phyloP scores from a whole-genome alignment of 2,329 filamentous ascomycete genomes.

The Tolypocladium amazonense region DNA sequence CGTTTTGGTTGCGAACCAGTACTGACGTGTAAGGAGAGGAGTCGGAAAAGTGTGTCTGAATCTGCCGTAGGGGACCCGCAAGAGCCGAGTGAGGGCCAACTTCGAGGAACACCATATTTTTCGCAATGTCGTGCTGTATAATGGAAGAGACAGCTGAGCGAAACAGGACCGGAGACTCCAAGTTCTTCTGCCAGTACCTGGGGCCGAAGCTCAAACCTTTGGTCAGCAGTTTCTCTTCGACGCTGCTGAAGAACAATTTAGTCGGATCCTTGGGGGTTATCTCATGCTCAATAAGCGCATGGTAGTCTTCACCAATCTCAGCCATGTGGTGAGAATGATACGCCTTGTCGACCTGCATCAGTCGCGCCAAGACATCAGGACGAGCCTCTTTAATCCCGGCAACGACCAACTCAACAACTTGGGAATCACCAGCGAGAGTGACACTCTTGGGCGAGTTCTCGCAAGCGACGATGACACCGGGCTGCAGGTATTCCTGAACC shows the following conservation, averaged over 20 bases:
- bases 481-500: constrained; percentile 10
- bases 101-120: constrained; percentile 7
- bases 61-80: constrained; percentile 9
- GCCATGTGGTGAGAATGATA: constrained; percentile 19
- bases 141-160: not conserved
- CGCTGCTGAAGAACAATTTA: constrained; percentile 3
- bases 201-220: not conserved
- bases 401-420: not conserved
- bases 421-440: constrained; percentile 4
- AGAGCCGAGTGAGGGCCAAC: constrained; percentile 12
- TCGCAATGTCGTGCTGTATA: not conserved
- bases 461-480: constrained; percentile 3
- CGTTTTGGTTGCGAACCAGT: constrained; percentile 4
- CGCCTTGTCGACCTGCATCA: constrained; percentile 13
- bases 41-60: not conserved
- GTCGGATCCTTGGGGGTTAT: not conserved
- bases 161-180: constrained; percentile 6
- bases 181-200: constrained; percentile 6
- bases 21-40: constrained; percentile 1
- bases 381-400: not conserved
- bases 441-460: not conserved
- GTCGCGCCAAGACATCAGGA: not conserved
- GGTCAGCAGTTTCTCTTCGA: not conserved
- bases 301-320: not conserved
- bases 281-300: not conserved